Evolutionary conservation across 2,329 filamentous ascomycete genomes (phyloP).

Genomic region (Neodidymelliopsis sp.): DNA sequence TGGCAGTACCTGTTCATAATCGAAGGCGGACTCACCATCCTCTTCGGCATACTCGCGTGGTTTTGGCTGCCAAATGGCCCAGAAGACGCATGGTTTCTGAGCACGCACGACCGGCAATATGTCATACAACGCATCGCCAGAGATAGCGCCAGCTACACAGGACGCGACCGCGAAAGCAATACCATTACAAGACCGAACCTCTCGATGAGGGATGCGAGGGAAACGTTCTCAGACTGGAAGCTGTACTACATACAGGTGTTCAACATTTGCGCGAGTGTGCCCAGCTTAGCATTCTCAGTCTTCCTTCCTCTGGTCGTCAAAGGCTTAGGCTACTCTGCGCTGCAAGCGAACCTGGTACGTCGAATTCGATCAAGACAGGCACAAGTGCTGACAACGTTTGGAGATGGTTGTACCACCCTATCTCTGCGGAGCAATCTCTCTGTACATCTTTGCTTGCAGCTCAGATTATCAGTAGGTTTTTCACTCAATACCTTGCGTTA

Average conservation of each 20-base stretch:
- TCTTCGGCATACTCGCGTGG: slow-evolving; percentile 39
- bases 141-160: slow-evolving; percentile 19
- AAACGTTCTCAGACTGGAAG: slow-evolving; percentile 32
- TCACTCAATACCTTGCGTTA: too few relatives aligned
- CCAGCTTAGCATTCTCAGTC: slow-evolving; percentile 50
- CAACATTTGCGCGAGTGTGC: slow-evolving; percentile 54
- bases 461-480: not conserved
- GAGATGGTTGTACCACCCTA: slow-evolving; percentile 4
- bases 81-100: slow-evolving; percentile 49
- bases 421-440: not conserved
- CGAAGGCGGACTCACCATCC: slow-evolving; percentile 47
- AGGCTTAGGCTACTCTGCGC: slow-evolving; percentile 26
- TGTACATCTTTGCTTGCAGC: slow-evolving; percentile 3
- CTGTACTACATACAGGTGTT: slow-evolving; percentile 39
- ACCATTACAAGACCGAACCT: slow-evolving; percentile 17
- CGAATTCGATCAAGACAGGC: not conserved
- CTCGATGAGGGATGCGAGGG: slow-evolving; percentile 24
- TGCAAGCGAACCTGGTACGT: slow-evolving; percentile 29
- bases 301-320: slow-evolving; percentile 59
- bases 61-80: slow-evolving; percentile 37
- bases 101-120: slow-evolving; percentile 30
- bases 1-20: slow-evolving; percentile 58
- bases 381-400: not conserved
- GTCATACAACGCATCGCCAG: slow-evolving; percentile 25
- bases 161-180: slow-evolving; percentile 3